Evolutionary conservation across 257 asterid genomes (phyloP), one percentile per base, ranked within the genome.

Genomic region (Primulina tabacum): DNA sequence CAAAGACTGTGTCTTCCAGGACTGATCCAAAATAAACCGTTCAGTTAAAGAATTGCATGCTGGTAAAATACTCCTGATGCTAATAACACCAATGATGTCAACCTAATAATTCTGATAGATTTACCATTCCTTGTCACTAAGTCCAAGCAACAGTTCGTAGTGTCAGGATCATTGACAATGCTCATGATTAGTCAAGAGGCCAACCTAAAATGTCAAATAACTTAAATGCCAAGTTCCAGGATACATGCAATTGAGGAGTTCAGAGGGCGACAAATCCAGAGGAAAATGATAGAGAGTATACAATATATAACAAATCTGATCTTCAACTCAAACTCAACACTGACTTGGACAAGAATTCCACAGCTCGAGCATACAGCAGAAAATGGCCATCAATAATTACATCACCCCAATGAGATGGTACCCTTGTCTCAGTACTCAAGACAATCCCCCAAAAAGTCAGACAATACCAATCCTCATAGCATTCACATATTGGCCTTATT

Each of bases 201-300:
- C 33, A 30, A 30, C 33, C 33, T 30, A 30, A 28, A 30, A 30
- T 30, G 33, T 30, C 67, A 71, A 16, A 63, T 24, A 73, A 17
- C 78, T 79, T 78, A 73, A 28, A 58, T 71, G 76, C 73, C 76
- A 70, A n/a, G 43, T 50, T 64, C 29, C 26, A 65, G 61, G 73
- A 58, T 60, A 69, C 21, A 21, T 29, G 75, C 71, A 74, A 74
- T 72, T 72, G 72, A 72, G 73, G 58, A 32, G 56, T 64, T 43
- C 60, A 26, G 78, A 74, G 64, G 69, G 72, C 67, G 20, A 35
- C 62, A 56, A 63, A 72, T 43, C 69, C 68, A 63, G 52, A 37
- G 64, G 20, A 24, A 69, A 63, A 60, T 12, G n/a, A 55, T 2
- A 68, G 74, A 38, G 47, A 29, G 55, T 35, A 70, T 74, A 79